Base-by-base conservation (phyloP, 345 rosid genomes). In the Iberis pinnata region DNA sequence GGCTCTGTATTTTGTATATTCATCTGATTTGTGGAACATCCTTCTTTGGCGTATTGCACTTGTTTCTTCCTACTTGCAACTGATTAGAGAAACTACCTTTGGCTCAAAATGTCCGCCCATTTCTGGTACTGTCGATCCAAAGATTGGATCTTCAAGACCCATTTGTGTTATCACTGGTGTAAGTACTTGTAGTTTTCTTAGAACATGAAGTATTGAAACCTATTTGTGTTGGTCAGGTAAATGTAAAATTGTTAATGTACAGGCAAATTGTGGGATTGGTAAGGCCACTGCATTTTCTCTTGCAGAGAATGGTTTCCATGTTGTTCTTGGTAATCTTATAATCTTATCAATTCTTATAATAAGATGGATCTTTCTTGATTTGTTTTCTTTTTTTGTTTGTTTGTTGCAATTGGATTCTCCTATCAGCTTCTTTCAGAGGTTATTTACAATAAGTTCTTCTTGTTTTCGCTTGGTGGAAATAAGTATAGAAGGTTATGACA, bases 201-300 rank as follows among this genome's bases (percentile, higher is more conserved):
- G 12, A n/a, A n/a, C n/a, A n/a, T n/a, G n/a, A n/a, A n/a, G n/a
- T n/a, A n/a, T n/a, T n/a, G n/a, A n/a, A n/a, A n/a, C n/a, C n/a
- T n/a, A n/a, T n/a, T n/a, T n/a, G n/a, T n/a, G n/a, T n/a, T n/a
- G n/a, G n/a, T n/a, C n/a, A n/a, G n/a, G n/a, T n/a, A n/a, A n/a
- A n/a, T n/a, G n/a, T n/a, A n/a, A n/a, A n/a, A n/a, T n/a, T n/a
- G n/a, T 2, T 24, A 19, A 40, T 12, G 38, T 56, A 42, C 64
- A 86, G 97, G 83, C 79, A 58, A 77, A 87, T 25, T 84, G 89
- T 56, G 97, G 96, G 35, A 56, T 86, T 18, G 96, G 96, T 19
- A 80, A 74, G 31, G 87, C 83, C 10, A 79, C 88, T 12, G 94
- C 95, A 27, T 61, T 43, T 70, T 77, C 77, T 67, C 83, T 86